phyloP scores from a whole-genome alignment of 129 eudicot species.

The Cynara cardunculus region DNA sequence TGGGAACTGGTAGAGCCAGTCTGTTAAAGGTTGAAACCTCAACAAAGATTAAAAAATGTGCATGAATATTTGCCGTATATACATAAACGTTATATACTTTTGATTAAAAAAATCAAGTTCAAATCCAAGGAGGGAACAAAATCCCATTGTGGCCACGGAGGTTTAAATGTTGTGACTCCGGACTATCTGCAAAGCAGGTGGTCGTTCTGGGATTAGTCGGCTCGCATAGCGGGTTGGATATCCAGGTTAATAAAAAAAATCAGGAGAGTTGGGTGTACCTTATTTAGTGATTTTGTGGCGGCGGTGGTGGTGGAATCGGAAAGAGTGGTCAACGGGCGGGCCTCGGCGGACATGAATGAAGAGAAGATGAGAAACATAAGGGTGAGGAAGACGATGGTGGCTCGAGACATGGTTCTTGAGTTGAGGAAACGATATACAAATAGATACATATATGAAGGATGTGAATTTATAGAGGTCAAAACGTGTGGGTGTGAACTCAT shows the following conservation, averaged over 20 bases:
- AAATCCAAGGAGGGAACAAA: too few relatives aligned
- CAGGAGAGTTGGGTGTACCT: conserved; percentile 10
- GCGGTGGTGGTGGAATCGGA: not conserved
- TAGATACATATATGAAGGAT: conserved; percentile 6
- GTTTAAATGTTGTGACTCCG: too few relatives aligned
- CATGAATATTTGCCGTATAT: not conserved
- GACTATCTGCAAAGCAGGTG: too few relatives aligned
- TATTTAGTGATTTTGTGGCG: not conserved
- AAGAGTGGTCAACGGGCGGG: conserved; percentile 14
- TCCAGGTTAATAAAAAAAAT: too few relatives aligned
- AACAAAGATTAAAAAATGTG: too few relatives aligned
- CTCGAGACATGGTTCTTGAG: conserved; percentile 26
- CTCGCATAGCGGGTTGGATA: too few relatives aligned
- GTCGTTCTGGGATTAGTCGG: too few relatives aligned
- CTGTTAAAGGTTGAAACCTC: not conserved
- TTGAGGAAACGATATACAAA: conserved; percentile 18
- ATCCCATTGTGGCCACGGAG: too few relatives aligned
- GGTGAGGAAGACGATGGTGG: conserved; percentile 20
- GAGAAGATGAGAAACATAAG: conserved; percentile 16
- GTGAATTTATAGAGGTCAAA: conserved; percentile 25
- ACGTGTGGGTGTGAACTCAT: conserved; percentile 13
- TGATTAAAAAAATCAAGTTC: too few relatives aligned
- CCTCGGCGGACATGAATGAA: not conserved
- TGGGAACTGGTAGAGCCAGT: not conserved
- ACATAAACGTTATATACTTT: too few relatives aligned